Base-by-base conservation (phyloP, 495 filamentous ascomycete genomes). In the Xylaria nigripes region DNA sequence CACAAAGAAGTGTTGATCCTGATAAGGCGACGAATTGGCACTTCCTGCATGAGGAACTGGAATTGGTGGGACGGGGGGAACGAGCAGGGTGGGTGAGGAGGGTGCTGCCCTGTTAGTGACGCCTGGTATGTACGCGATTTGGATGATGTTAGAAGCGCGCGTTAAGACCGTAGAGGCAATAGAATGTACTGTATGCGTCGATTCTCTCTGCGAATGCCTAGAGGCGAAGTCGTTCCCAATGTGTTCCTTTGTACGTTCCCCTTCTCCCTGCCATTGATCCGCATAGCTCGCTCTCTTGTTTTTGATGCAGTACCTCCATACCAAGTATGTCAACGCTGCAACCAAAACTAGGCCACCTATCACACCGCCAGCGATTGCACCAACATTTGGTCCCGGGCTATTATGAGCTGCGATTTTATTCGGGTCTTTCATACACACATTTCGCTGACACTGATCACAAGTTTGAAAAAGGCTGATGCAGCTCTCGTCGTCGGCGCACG, bases 91-190 rank as follows among this genome's bases (percentile, higher is more conserved):
- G 8, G 90, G 89, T 1, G 87, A 90, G 25, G 86, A 81, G 9
- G 87, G 86, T 1, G 86, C 82, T 3, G 90, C 90, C 44, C 93
- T 81, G 71, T 96, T 96, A 51, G 90, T 97, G 65, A 97, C 91
- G 43, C 93, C 93, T 45, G 93, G 93, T 59, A 98, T 96, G 68
- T 96, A 98, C 42, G 94, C 93, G 68, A 98, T 98, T 71, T 97
- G 93, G 56, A 98, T 98, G 66, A 98, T 89, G 72, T 98, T 97
- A 55, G 92, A 96, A 42, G 93, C 93, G 44, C 93, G 85, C 6
- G 93, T 97, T 50, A 95, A 82, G 50, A 96, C 89, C 46, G 92
- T 96, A 9, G 91, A 96, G 15, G 94, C 93, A 62, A 97, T 89
- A 34, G 91, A 96, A 57, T 83, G 80, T 50, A 89, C 86, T 4